Base-by-base conservation (phyloP, 2,329 filamentous ascomycete species). In the Epicoccum nigrum region DNA sequence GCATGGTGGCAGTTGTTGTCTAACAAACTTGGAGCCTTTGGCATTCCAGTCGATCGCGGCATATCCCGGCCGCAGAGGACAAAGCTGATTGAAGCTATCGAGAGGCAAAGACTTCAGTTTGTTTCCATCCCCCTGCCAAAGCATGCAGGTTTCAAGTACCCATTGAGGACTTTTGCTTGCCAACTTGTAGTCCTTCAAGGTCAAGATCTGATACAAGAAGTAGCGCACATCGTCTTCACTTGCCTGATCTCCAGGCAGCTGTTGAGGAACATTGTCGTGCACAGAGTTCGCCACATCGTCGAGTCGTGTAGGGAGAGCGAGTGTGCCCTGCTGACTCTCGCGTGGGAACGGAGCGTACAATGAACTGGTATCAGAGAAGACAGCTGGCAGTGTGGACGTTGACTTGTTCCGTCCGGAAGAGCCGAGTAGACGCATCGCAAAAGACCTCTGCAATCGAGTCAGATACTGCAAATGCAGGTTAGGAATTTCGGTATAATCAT, bases 71-170 rank as follows among this genome's bases (percentile, higher is more conserved):
- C 19, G 33, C 8, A 53, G 37, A 2, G 62, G 62, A 43, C 59
- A 61, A 2, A 63, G 33, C 9, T 35, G 23, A 19, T 45, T 20
- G 9, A 61, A 44, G 2, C 54, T 47, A 8, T 47, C 43, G 3
- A 50, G 43, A 3, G 21, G 20, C 41, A 56, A 38, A 6, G n/a
- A 25, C 2, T 56, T 58, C 11, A 67, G 43, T 3, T 38, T 53
- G 3, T 16, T 33, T 7, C 61, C 63, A n/a, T 41, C 45, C 2
- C 62, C 59, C 11, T 49, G 23, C 60, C 63, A 67, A 16, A 21
- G 23, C 16, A 56, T 55, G 16, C 55, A 58, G 8, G 64, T 65
- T 31, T 67, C 64, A 2, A 67, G 54, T 3, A 67, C 53, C 64
- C 64, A 67, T 45, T 64, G 63, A 5, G 64, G 60, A 51, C 45